Evolutionary conservation across 495 filamentous ascomycete species (phyloP).

Genomic region (Amphirosellinia nigrospora): DNA sequence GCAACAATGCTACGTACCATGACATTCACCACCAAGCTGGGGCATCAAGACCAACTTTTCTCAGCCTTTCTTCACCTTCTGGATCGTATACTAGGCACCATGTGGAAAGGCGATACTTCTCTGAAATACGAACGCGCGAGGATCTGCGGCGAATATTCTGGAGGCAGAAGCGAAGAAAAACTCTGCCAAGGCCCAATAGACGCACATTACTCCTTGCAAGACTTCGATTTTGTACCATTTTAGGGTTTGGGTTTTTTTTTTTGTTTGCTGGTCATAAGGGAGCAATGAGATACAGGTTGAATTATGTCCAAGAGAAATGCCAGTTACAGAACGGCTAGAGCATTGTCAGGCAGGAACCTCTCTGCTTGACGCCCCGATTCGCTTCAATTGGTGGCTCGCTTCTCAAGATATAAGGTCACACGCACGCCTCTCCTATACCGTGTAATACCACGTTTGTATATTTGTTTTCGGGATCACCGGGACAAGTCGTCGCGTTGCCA

Average conservation of each 20-base stretch:
- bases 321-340: conserved; percentile 17
- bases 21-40: conserved; percentile 99
- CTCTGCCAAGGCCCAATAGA: conserved; percentile 39
- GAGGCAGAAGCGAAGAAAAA: conserved; percentile 45
- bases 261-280: conserved; percentile 15
- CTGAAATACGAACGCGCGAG: conserved; percentile 51
- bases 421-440: conserved; percentile 5
- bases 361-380: conserved; percentile 24
- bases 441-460: conserved; percentile 28
- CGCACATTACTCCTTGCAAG: conserved; percentile 11
- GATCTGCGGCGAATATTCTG: conserved; percentile 34
- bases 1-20: conserved; percentile 94
- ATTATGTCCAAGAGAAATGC: conserved; percentile 27
- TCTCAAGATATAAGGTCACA: neutral
- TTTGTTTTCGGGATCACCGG: conserved; percentile 7
- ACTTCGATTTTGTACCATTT: conserved; percentile 39
- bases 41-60: conserved; percentile 86
- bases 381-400: conserved; percentile 22
- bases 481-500: conserved; percentile 1
- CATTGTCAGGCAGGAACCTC: conserved; percentile 24
- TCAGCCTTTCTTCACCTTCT: conserved; percentile 87
- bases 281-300: conserved; percentile 20
- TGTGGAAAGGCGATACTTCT: conserved; percentile 68
- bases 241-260: conserved; percentile 36
- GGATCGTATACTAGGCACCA: conserved; percentile 74